Evolutionary conservation across 208 protist genomes (phyloP), one percentile per base, ranked within the genome.

Genomic region (Acanthamoeba triangularis): DNA sequence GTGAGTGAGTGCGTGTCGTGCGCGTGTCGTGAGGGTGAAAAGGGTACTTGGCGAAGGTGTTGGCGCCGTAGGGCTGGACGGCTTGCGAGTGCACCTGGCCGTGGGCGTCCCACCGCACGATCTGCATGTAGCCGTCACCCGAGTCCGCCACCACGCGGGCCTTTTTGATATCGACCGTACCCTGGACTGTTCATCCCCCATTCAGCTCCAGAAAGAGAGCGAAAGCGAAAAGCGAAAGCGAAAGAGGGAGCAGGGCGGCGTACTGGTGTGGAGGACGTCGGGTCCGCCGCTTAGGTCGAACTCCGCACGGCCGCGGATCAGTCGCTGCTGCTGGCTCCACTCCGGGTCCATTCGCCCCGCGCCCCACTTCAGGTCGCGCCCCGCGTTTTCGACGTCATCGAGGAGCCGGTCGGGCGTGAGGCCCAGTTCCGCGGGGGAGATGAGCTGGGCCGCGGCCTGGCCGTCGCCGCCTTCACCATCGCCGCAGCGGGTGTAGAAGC

Each of bases 251-350:
- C n/a, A 82, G 1, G 8, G 78, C 13, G n/a, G 13, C 78, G 33
- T 93, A 93, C 87, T 28, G 35, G 87, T 93, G 87, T 74, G 87
- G 18, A 93, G 87, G 6, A 76, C 65, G 59, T 93, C 87, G n/a
- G 87, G 87, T 23, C 61, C 87, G 65, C 87, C 87, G 61, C 56
- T 54, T 1, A 93, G 30, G 37, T 74, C 87, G 0, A 7, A 56
- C n/a, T 93, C 87, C 6, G 10, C 11, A 7, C 87, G 87, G 16
- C 87, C 87, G 5, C 87, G 33, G 20, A 76, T 30, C 4, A 93
- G 35, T 10, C 52, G 87, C 65, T 74, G 87, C 35, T 49, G 28
- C 0, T 23, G 59, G 4, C 61, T 37, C 87, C 87, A 93, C 47
- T 93, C 87, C 2, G 87, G 87, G 20, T 93, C 87, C 56, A 93